Evolutionary conservation across 768 basidiomycete species (phyloP), one percentile per base, ranked within the genome.

Genomic region (Pleurotus djamor): DNA sequence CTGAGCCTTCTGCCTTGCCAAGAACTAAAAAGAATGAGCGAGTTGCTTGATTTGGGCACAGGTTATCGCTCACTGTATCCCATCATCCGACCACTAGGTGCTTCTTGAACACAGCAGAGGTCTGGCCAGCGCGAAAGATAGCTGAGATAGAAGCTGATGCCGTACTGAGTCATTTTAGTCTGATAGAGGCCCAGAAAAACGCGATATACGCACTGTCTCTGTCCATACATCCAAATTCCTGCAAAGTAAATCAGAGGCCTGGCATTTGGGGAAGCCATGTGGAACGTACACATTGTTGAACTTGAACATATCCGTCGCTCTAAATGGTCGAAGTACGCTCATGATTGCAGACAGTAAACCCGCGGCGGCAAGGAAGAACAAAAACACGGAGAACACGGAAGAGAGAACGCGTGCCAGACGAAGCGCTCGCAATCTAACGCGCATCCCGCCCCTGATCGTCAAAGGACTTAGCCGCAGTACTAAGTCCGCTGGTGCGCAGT

Each of bases 201-300:
- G 10, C 41, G 36, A n/a, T 16, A 41, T 34, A 75, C 87, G 68
- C 66, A 94, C 96, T 17, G 97, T 98, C 75, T 98, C 96, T 48
- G 97, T 98, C 94, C 94, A 98, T 48, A 95, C 79, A 72, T 98
- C 96, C 68, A 96, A 76, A 74, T 99, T 98, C 61, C 93, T 94
- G 49, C 21, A 17, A 17, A 48, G n/a, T 35, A 37, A 13, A 10
- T n/a, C 21, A 28, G 21, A 28, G 21, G 21, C 21, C 21, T 28
- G 21, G 16, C 28, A 7, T 10, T 1, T n/a, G 17, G 28, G 21
- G 51, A 36, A 16, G 35, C 8, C 21, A 28, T 28, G 3, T 16
- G 21, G 12, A 14, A 38, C 86, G 61, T 66, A 91, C 92, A 96
- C 83, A 68, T 92, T 92, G 69, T 97, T 97, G 76, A 96, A 96